Percentiles rank a stretch among this genome's conserved stretches.
Conservation (phyloP, 2,329 filamentous ascomycete species). For the Aspergillus brunneoviolaceus region DNA sequence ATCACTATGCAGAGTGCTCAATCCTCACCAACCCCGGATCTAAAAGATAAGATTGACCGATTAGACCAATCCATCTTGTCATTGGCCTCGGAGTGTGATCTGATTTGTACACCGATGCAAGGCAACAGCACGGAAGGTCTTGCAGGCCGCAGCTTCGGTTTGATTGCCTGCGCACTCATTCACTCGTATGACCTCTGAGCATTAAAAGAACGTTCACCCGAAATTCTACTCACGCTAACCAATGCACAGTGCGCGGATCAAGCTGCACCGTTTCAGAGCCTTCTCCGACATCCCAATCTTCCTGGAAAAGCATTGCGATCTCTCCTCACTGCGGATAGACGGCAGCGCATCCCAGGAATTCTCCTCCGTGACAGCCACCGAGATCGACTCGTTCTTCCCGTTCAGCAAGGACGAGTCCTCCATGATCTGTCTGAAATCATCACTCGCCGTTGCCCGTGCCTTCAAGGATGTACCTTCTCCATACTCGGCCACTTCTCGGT, state of each 20-base stretch:
- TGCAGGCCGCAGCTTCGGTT: conserved; percentile 20
- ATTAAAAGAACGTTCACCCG: not conserved
- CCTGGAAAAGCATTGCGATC: conserved; percentile 25
- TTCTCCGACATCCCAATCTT: conserved; percentile 27
- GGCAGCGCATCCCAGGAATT: not conserved
- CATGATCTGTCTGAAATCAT: conserved; percentile 25
- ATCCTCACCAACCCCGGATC: not conserved
- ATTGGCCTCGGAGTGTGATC: conserved; percentile 3
- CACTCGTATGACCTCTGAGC: conserved; percentile 14
- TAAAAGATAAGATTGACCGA: not conserved
- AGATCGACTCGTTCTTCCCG: conserved; percentile 18
- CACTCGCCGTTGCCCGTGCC: conserved; percentile 19
- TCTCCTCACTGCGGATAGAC: conserved; percentile 7
- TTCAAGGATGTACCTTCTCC: conserved; percentile 21
- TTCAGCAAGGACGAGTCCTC: conserved; percentile 27
- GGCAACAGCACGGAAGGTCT: not conserved
- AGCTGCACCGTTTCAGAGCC: conserved; percentile 25
- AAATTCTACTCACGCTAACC: not conserved
- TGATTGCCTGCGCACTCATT: conserved; percentile 18
- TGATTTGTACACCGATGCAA: conserved; percentile 7
- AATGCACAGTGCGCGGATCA: conserved; percentile 19
- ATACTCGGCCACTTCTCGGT: not conserved
- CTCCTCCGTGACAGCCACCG: not conserved
- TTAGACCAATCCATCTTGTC: not conserved
- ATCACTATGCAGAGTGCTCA: not conserved